Evolutionary conservation across 306 rosid genomes (phyloP).

Genomic region (Lathyrus tuberosus): DNA sequence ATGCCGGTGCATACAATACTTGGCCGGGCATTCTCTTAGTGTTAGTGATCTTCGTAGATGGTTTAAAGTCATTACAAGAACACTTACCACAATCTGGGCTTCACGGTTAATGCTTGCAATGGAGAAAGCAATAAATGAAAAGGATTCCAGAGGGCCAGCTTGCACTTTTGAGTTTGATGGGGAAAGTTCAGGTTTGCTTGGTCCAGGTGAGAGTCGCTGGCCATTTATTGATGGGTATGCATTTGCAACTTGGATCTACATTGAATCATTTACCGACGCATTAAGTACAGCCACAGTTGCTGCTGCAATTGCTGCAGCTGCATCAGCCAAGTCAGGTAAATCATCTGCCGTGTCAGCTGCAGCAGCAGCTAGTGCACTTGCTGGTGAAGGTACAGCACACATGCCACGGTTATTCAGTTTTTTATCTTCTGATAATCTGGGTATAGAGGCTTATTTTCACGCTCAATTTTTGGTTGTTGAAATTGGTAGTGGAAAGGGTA

Average conservation of each 20-base stretch:
- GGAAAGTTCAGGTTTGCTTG: constrained; percentile 98
- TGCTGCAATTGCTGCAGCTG: constrained; percentile 99
- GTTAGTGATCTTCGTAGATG: constrained; percentile 79
- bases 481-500: constrained; percentile 86
- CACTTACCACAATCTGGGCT: constrained; percentile 80
- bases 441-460: constrained; percentile 96
- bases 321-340: constrained; percentile 92
- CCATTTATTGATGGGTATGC: constrained; percentile 93
- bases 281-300: constrained; percentile 97
- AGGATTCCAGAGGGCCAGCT: constrained; percentile 92
- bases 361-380: constrained; percentile 99
- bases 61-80: constrained; percentile 80
- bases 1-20: constrained; percentile 90
- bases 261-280: constrained; percentile 97
- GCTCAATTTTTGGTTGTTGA: constrained; percentile 98
- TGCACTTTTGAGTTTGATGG: constrained; percentile 97
- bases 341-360: constrained; percentile 99
- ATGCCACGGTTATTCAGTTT: constrained; percentile 97
- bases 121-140: constrained; percentile 87
- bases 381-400: constrained; percentile 97
- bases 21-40: constrained; percentile 90
- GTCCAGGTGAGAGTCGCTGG: constrained; percentile 99
- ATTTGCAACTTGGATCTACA: constrained; percentile 97
- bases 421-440: constrained; percentile 94
- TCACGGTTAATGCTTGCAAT: constrained; percentile 76